Conservation (phyloP, 2,329 filamentous ascomycete species). For the Venturia effusa region DNA sequence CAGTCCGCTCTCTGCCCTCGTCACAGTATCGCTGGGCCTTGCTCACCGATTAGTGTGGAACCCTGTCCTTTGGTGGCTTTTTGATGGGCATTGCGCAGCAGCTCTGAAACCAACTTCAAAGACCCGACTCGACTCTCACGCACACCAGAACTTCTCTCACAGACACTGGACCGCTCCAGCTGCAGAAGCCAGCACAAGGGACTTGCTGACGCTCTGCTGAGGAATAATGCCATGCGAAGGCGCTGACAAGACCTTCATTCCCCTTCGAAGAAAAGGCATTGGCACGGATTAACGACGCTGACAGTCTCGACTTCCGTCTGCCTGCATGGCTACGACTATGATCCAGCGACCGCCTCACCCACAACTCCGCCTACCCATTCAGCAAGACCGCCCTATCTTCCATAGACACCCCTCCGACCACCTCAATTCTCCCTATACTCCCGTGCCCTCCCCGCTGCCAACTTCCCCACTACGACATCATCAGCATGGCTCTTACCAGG, state of each 20-base stretch:
- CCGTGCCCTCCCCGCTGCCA: not conserved
- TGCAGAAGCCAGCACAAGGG: not conserved
- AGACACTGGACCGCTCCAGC: not conserved
- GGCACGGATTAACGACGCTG: not conserved
- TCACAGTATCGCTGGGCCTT: not conserved
- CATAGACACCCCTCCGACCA: not conserved
- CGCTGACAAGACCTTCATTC: not conserved
- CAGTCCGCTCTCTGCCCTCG: too few species aligned
- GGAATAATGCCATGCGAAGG: constrained; percentile 10
- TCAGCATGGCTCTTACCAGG: constrained; percentile 9
- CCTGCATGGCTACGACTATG: constrained; percentile 4
- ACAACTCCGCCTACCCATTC: not conserved
- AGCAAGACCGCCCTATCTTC: not conserved
- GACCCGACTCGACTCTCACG: not conserved
- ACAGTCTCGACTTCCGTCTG: not conserved
- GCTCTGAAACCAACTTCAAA: not conserved
- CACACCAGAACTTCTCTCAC: not conserved
- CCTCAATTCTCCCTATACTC: not conserved
- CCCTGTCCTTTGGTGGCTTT: not conserved
- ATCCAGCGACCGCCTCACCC: constrained; percentile 4
- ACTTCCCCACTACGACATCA: not conserved
- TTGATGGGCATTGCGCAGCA: not conserved
- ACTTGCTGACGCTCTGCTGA: not conserved
- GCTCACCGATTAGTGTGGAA: not conserved
- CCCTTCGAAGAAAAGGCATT: constrained; percentile 9